These are phyloP conservation scores for Aspergillus egyptiacus DNA, from an alignment of 495 filamentous ascomycete genomes.

Conservation along the genomic window DNA sequence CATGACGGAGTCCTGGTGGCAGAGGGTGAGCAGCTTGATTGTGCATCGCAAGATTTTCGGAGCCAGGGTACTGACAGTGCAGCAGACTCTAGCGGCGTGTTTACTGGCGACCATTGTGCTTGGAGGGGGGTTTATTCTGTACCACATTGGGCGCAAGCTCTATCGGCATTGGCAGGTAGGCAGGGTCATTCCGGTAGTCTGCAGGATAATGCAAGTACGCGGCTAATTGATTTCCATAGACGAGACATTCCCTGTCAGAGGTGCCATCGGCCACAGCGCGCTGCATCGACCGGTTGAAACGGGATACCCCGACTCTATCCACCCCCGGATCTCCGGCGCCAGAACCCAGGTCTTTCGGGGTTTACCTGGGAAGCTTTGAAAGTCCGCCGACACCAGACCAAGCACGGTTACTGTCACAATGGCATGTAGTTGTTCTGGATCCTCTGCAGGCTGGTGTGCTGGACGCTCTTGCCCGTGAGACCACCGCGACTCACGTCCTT, in stretches of 20 bases:
- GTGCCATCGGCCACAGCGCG: conserved; percentile 9
- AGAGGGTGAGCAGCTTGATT: conserved; percentile 8
- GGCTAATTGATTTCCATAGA: not conserved
- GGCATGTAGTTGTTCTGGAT: conserved; percentile 41
- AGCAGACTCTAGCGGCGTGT: conserved; percentile 14
- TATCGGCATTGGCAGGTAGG: conserved; percentile 11
- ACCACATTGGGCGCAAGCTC: conserved; percentile 8
- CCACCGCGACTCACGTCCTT: conserved; percentile 20
- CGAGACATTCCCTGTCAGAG: conserved; percentile 13
- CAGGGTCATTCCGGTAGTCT: not conserved
- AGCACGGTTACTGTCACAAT: conserved; percentile 33
- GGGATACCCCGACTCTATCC: not conserved
- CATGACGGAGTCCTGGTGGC: conserved; percentile 21
- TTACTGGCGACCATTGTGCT: conserved; percentile 15
- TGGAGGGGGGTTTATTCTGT: conserved; percentile 12
- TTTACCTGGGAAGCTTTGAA: conserved; percentile 37
- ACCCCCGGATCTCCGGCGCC: not conserved
- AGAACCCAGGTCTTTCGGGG: conserved; percentile 31
- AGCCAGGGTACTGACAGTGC: not conserved
- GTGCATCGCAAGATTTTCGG: not conserved
- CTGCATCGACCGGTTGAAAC: conserved; percentile 8
- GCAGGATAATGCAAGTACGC: too few species aligned
- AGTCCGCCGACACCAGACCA: conserved; percentile 30
- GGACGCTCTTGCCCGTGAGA: conserved; percentile 24
- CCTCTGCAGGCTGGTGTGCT: conserved; percentile 32